These are phyloP conservation scores for Sesbania bispinosa DNA, from an alignment of 306 rosid species.

Conservation along the genomic window DNA sequence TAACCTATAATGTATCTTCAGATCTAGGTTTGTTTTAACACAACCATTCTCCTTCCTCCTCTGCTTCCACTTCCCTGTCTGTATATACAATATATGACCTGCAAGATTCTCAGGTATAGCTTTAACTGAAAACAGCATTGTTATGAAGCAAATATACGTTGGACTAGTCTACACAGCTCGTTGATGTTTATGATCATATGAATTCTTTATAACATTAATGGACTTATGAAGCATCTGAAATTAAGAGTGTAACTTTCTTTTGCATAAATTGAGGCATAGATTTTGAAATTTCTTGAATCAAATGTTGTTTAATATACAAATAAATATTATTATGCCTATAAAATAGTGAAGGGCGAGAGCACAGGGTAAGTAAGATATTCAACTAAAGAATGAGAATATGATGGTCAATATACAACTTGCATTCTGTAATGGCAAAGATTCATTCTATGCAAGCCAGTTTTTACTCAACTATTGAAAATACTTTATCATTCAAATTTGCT, in stretches of 20 bases:
- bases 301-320: neutral
- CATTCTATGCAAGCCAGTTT: slow-evolving; percentile 9
- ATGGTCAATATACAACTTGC: neutral
- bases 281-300: neutral
- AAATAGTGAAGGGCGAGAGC: neutral
- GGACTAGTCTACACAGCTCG: neutral
- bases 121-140: slow-evolving; percentile 13
- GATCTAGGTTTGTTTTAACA: neutral
- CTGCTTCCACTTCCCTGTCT: neutral
- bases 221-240: neutral
- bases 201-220: neutral
- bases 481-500: neutral
- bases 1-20: neutral
- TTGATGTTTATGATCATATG: neutral
- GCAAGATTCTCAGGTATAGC: neutral
- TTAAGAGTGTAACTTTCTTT: slow-evolving; percentile 9
- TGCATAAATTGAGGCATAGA: neutral
- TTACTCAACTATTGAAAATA: neutral
- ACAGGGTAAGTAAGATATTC: neutral
- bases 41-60: neutral
- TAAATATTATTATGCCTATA: neutral
- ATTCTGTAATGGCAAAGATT: slow-evolving; percentile 19
- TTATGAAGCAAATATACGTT: neutral
- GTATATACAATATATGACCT: neutral
- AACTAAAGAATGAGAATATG: neutral